Conservation (phyloP, 2,329 filamentous ascomycete genomes). For the Colletotrichum sp. region DNA sequence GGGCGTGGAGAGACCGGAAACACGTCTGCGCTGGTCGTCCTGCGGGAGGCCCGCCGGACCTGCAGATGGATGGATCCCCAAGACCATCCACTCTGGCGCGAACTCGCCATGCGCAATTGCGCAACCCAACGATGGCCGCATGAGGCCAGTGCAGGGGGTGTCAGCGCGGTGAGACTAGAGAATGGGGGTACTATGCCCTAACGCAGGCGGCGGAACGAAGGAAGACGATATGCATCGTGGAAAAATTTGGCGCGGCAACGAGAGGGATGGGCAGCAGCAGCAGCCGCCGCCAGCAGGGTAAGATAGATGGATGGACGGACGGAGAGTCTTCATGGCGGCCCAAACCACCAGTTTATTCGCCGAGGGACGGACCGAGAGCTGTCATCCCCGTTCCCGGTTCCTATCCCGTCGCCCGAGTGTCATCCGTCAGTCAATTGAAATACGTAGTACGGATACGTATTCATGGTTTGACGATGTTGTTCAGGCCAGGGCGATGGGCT, state of each 20-base stretch:
- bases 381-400: not conserved
- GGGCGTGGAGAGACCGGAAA: slow-evolving; percentile 1
- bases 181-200: slow-evolving; percentile 8
- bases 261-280: not conserved
- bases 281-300: not conserved
- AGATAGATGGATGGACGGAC: not conserved
- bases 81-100: not conserved
- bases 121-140: slow-evolving; percentile 14
- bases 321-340: not conserved
- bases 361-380: not conserved
- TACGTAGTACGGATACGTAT: not conserved
- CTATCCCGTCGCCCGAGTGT: not conserved
- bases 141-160: not conserved
- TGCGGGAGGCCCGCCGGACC: slow-evolving; percentile 18
- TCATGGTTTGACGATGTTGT: not conserved
- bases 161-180: not conserved
- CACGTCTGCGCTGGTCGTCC: not conserved
- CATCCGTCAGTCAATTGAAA: not conserved
- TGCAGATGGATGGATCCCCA: slow-evolving; percentile 12
- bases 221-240: not conserved
- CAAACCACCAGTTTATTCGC: not conserved
- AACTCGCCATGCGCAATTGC: slow-evolving; percentile 2
- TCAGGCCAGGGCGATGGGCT: not conserved
- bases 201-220: not conserved
- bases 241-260: not conserved